Base-by-base conservation (phyloP, 192 early-diverging fungal species). In the Lobosporangium transversale region DNA sequence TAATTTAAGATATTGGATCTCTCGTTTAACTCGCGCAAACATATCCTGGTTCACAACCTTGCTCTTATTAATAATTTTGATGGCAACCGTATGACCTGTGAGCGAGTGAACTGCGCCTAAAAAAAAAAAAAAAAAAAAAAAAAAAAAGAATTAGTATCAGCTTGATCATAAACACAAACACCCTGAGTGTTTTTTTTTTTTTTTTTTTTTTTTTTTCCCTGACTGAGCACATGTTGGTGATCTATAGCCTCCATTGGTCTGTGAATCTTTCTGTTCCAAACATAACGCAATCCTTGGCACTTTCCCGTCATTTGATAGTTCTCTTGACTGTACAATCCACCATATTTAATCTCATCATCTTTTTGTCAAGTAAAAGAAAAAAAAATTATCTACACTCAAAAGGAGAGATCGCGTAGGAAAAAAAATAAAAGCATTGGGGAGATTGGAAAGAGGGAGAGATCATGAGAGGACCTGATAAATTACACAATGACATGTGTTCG, bases 61-160 rank as follows among this genome's bases (percentile, higher is more conserved):
- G 67, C 91, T 89, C 44, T 95, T 88, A 63, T 97, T 97, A 52
- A 99, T 94, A 64, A 98, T 93, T 79, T 99, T 99, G 32, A 99
- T 83, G 30, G 97, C 97, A 7, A 99, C 97, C 67, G 94, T 96
- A 70, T 95, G 94, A 24, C 94, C 92, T 8, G 97, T 98, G 58
- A 93, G 85, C n/a, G 94, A 88, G 68, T 99, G 97, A 49, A 97
- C 94, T 18, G 96, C 97, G 66, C 97, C 97, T 98, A 83, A n/a
- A n/a, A n/a, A n/a, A n/a, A n/a, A n/a, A n/a, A n/a, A n/a, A n/a
- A n/a, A n/a, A n/a, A n/a, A n/a, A n/a, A n/a, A n/a, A n/a, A n/a
- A n/a, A n/a, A n/a, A n/a, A n/a, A n/a, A n/a, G n/a, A n/a, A n/a
- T n/a, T n/a, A n/a, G n/a, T n/a, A n/a, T 58, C 27, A 29, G 27